Conservation (phyloP, 352 stramenopile species). For the Phytophthora pluvialis region DNA sequence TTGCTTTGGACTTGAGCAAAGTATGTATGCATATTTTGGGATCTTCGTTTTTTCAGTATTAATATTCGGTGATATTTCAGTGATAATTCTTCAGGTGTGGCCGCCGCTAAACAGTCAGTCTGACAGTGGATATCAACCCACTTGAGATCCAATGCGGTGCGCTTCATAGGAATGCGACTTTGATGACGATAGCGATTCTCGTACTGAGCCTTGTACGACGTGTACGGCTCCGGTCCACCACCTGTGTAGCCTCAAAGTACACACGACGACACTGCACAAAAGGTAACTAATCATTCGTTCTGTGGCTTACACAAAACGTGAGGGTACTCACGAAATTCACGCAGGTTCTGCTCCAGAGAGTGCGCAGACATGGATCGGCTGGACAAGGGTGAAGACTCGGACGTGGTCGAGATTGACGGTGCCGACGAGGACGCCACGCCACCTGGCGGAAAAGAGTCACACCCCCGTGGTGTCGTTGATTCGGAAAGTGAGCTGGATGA, state of each 20-base stretch:
- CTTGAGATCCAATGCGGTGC: not conserved
- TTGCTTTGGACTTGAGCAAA: no score
- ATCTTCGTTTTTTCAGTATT: no score
- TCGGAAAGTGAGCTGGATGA: no score
- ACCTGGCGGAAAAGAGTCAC: not conserved
- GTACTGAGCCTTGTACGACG: not conserved
- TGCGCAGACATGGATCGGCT: not conserved
- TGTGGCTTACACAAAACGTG: not conserved
- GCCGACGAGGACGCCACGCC: not conserved
- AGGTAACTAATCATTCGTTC: not conserved
- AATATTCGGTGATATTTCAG: no score
- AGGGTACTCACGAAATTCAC: not conserved
- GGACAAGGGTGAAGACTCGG: not conserved
- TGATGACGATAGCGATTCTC: not conserved
- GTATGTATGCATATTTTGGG: no score
- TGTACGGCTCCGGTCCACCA: not conserved
- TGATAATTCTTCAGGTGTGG: no score
- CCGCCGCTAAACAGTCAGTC: no score
- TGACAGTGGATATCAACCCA: no score
- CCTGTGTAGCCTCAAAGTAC: not conserved
- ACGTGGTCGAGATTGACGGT: not conserved
- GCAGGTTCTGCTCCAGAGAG: not conserved
- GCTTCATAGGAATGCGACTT: not conserved
- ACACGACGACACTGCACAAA: not conserved
- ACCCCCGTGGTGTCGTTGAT: no score